Base-by-base conservation (phyloP, 768 basidiomycete species). In the Naganishia kalamii region DNA sequence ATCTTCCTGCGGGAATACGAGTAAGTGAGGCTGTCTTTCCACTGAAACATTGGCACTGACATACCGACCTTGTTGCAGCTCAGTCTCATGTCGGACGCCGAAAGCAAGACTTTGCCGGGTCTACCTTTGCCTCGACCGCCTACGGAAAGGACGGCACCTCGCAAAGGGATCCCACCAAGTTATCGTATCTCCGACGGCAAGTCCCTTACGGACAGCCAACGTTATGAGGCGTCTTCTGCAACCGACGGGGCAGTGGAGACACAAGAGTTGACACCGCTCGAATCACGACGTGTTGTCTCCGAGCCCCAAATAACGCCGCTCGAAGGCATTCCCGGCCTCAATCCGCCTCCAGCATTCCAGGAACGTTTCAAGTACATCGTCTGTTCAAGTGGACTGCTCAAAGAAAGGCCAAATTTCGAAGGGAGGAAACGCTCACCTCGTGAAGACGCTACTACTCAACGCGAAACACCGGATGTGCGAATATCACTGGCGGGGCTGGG, bases 301-400 rank as follows among this genome's bases (percentile, higher is more conserved):
- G 54, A 57, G 35, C 37, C 54, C 37, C 21, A 57, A 6, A 57
- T 57, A 35, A 57, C 13, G 4, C 32, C 37, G 23, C 23, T 25
- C 2, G 54, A 57, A 17, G 23, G 10, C 10, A 23, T 59, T 7
- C 51, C 54, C 11, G 52, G 46, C 10, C 32, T 60, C 3, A 43
- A 25, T 4, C 60, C 60, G 13, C 66, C 66, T n/a, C 57, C 66
- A 15, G 70, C 67, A 0, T 77, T 74, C 46, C 69, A 69, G 11
- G 76, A 77, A 50, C 35, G 60, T 33, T 77, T 77, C 71, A 75
- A 74, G 51, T 77, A 74, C 60, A 49, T 71, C 10, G 69, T 77
- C 19, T 75, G 73, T 51, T 73, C 74, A 5, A 69, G 67, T 29
- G 72, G 72, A 4, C 35, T 77, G 6, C 63, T 77, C 40, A 73